These are phyloP conservation scores for Stramenopiles sp. DNA, from an alignment of 352 stramenopile genomes.

Conservation along the genomic window DNA sequence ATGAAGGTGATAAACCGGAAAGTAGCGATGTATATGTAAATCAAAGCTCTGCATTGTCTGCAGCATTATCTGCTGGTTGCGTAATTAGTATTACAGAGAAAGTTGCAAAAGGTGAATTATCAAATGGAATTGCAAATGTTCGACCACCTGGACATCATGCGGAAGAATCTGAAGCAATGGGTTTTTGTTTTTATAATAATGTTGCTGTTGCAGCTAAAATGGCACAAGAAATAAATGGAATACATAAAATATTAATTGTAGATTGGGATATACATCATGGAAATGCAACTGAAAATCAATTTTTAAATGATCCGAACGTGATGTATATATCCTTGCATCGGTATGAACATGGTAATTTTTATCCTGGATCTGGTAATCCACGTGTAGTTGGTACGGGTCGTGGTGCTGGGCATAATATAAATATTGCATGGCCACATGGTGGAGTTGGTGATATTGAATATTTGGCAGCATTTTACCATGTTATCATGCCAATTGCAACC, in stretches of 20 bases:
- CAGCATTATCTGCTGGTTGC: background rate
- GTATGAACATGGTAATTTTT: background rate
- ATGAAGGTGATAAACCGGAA: background rate
- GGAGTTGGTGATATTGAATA: conserved; percentile 39
- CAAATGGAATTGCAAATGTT: conserved; percentile 56
- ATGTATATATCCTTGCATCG: conserved; percentile 38
- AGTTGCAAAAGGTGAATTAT: background rate
- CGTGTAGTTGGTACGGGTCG: conserved; percentile 26
- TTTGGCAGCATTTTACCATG: conserved; percentile 29
- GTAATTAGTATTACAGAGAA: background rate
- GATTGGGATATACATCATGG: conserved; percentile 73
- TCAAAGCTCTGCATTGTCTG: background rate
- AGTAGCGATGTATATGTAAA: background rate
- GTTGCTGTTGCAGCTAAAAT: conserved; percentile 41
- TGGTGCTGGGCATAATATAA: conserved; percentile 33
- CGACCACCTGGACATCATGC: conserved; percentile 77
- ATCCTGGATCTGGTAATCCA: conserved; percentile 17
- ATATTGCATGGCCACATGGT: conserved; percentile 37
- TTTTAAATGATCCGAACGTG: conserved; percentile 39
- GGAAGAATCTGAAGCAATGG: conserved; percentile 38
- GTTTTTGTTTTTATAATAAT: conserved; percentile 63
- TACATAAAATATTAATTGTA: conserved; percentile 39
- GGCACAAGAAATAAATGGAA: conserved; percentile 14
- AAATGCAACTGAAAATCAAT: conserved; percentile 55
- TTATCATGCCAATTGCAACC: conserved; percentile 58